phyloP scores from a whole-genome alignment of 1,284 basidiomycete species.

The Malassezia equina region DNA sequence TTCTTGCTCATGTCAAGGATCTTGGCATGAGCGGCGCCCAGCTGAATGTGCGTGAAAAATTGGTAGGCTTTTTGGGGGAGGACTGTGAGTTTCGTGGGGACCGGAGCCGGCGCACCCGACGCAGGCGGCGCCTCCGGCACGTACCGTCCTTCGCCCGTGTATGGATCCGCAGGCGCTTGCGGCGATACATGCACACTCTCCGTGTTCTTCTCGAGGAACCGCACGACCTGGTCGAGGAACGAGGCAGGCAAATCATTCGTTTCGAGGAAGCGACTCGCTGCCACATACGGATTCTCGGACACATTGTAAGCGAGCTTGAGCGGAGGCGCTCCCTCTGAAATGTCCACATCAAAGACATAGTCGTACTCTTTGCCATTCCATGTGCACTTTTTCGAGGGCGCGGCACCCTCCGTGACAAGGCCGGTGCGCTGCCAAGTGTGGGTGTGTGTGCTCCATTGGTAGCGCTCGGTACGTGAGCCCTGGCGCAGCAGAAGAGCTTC shows the following conservation, averaged over 20 bases:
- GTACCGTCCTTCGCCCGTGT: slow-evolving; percentile 68
- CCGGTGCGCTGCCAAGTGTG: slow-evolving; percentile 83
- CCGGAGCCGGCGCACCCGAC: slow-evolving; percentile 47
- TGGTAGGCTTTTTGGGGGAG: slow-evolving; percentile 49
- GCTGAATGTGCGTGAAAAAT: slow-evolving; percentile 75
- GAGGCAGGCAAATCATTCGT: slow-evolving; percentile 69
- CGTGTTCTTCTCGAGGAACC: slow-evolving; percentile 88
- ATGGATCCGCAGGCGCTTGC: slow-evolving; percentile 65
- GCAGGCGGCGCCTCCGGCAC: slow-evolving; percentile 38
- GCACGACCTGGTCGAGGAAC: slow-evolving; percentile 82
- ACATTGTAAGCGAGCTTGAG: slow-evolving; percentile 85
- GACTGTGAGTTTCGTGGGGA: slow-evolving; percentile 29
- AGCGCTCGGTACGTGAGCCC: slow-evolving; percentile 33
- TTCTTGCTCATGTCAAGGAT: slow-evolving; percentile 62
- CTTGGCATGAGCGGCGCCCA: slow-evolving; percentile 74
- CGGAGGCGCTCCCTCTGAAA: slow-evolving; percentile 80
- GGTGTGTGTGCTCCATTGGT: slow-evolving; percentile 61
- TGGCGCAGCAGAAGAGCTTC: slow-evolving; percentile 67
- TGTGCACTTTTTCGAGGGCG: slow-evolving; percentile 72
- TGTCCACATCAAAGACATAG: slow-evolving; percentile 96
- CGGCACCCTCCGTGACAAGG: slow-evolving; percentile 87
- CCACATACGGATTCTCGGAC: slow-evolving; percentile 74
- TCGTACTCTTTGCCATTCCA: slow-evolving; percentile 86
- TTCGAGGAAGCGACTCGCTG: slow-evolving; percentile 79
- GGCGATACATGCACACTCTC: slow-evolving; percentile 58